Conservation (phyloP, 1,284 basidiomycete genomes). For the Grifola frondosa region DNA sequence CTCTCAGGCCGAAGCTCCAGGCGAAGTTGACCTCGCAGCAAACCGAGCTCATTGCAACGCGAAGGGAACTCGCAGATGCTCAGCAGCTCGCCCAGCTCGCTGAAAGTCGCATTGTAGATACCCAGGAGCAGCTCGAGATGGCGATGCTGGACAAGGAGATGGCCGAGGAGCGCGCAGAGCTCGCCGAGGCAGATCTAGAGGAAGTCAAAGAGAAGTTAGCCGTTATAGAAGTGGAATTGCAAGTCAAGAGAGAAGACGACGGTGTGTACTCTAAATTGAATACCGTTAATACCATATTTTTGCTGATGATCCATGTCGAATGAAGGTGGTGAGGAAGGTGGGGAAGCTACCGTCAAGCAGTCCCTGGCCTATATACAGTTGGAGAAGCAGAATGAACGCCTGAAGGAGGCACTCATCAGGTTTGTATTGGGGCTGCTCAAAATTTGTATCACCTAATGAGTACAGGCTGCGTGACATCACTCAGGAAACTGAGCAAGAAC, state of each 20-base stretch:
- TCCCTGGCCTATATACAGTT: conserved; percentile 87
- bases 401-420: conserved; percentile 93
- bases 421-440: conserved; percentile 26
- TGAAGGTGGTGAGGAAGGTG: conserved; percentile 37
- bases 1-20: conserved; percentile 84
- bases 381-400: conserved; percentile 93
- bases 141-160: conserved; percentile 95
- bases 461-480: conserved; percentile 83
- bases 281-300: neutral
- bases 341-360: conserved; percentile 52
- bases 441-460: conserved; percentile 2
- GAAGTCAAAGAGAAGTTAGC: conserved; percentile 77
- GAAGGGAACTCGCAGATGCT: conserved; percentile 67
- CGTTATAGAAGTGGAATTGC: conserved; percentile 84
- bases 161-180: conserved; percentile 91
- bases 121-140: conserved; percentile 92
- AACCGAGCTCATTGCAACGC: conserved; percentile 69
- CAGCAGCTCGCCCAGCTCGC: conserved; percentile 62
- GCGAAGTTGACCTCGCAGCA: conserved; percentile 82
- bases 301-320: neutral
- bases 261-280: conserved; percentile 29
- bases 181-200: conserved; percentile 75
- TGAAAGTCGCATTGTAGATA: conserved; percentile 64
- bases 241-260: conserved; percentile 64
- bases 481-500: conserved; percentile 85